Percentiles rank a stretch among this genome's conserved stretches.
phyloP scores from a whole-genome alignment of 371 early-diverging fungal species.

The Circinella umbellata region DNA sequence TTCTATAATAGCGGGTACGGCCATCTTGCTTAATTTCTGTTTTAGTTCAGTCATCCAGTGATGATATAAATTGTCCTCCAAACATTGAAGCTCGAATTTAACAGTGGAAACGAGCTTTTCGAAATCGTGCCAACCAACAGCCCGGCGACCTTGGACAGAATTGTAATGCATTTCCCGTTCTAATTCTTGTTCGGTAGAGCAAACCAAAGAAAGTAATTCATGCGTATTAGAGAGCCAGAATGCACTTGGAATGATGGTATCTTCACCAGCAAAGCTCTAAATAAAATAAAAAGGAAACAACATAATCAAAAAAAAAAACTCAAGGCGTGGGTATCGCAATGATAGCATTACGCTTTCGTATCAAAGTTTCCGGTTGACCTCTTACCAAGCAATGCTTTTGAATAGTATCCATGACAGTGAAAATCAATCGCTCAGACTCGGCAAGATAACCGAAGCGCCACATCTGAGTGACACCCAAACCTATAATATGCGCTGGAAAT shows the following conservation, averaged over 20 bases:
- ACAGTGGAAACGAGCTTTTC: constrained; percentile 69
- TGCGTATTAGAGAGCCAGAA: constrained; percentile 97
- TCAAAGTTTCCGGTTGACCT: constrained; percentile 1
- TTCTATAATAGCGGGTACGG: constrained; percentile 93
- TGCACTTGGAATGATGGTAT: constrained; percentile 67
- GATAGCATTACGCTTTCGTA: too few species aligned
- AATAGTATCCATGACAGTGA: constrained; percentile 87
- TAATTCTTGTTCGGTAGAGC: constrained; percentile 50
- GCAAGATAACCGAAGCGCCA: constrained; percentile 82
- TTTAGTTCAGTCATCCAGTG: constrained; percentile 94
- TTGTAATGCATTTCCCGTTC: constrained; percentile 53
- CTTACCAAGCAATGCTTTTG: constrained; percentile 74
- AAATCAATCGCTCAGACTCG: constrained; percentile 81
- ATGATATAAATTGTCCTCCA: constrained; percentile 72
- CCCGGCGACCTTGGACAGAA: constrained; percentile 45
- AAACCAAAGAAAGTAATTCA: constrained; percentile 80
- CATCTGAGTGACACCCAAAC: constrained; percentile 85
- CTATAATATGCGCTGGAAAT: constrained; percentile 94
- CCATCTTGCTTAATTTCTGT: constrained; percentile 90
- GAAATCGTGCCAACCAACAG: constrained; percentile 60
- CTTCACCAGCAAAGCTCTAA: constrained; percentile 53
- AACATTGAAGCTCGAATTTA: constrained; percentile 69
- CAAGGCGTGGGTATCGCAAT: too few species aligned
- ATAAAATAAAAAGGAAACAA: background rate
- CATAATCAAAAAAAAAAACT: too few species aligned